A percentile compares a stretch with the other conserved stretches of the same genome.
phyloP scores from a whole-genome alignment of 768 basidiomycete species.

The Thelephora ganbajun region DNA sequence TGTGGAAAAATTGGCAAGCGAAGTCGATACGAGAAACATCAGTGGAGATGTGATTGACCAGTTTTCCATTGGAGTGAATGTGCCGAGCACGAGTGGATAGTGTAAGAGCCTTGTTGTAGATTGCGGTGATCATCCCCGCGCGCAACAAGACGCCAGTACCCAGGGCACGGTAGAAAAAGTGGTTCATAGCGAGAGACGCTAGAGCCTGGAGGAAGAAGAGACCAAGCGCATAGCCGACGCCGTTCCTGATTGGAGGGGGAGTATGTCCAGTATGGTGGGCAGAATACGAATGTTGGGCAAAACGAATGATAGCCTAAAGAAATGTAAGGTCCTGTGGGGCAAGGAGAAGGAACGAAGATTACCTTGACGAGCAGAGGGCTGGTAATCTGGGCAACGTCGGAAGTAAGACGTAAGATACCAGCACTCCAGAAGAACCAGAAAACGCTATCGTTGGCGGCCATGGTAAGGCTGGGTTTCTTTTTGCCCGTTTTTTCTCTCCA shows the following conservation, averaged over 20 bases:
- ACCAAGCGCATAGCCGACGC: conserved; percentile 63
- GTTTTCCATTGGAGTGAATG: conserved; percentile 72
- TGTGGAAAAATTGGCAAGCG: conserved; percentile 66
- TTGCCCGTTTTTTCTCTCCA: conserved; percentile 56
- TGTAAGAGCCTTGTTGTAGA: conserved; percentile 65
- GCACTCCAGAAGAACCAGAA: conserved; percentile 69
- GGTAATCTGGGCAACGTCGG: conserved; percentile 60
- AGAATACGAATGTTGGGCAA: conserved; percentile 46
- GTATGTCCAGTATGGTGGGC: conserved; percentile 13
- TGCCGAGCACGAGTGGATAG: conserved; percentile 71
- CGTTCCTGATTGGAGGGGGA: conserved; percentile 33
- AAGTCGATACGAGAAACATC: conserved; percentile 90
- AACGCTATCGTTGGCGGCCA: conserved; percentile 67
- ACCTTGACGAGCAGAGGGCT: conserved; percentile 73
- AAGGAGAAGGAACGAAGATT: conserved; percentile 5
- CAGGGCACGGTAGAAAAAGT: conserved; percentile 70
- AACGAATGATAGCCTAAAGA: conserved; percentile 51
- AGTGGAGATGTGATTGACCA: conserved; percentile 89
- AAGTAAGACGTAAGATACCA: conserved; percentile 42
- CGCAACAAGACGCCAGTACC: conserved; percentile 71
- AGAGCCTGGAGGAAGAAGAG: conserved; percentile 58
- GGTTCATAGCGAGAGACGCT: conserved; percentile 55
- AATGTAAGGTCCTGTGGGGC: neutral
- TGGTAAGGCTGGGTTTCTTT: conserved; percentile 44
- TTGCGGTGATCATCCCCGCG: conserved; percentile 75